Conservation (phyloP, 108 stramenopile genomes). For the Skeletonema potamos region DNA sequence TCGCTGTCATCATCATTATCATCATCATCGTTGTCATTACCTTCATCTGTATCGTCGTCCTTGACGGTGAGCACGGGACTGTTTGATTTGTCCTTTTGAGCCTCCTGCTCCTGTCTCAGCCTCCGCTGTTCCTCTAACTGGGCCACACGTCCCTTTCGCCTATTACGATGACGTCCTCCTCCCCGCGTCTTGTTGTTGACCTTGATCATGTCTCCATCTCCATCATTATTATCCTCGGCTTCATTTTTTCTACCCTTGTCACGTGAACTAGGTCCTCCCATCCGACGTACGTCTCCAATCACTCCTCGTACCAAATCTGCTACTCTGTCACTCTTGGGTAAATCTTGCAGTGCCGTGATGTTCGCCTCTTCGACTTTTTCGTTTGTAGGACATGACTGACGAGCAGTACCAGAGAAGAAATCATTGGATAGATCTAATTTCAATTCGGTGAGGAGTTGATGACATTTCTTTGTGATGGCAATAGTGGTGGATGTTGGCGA, state of each 20-base stretch:
- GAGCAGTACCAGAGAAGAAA: background rate
- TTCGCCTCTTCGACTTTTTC: background rate
- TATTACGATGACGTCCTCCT: background rate
- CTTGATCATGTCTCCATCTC: background rate
- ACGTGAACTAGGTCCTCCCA: slow-evolving; percentile 12
- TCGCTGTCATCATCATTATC: slow-evolving; percentile 2
- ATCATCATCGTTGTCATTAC: background rate
- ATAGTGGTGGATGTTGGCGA: background rate
- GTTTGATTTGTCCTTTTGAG: background rate
- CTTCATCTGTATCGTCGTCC: background rate
- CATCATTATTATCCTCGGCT: background rate
- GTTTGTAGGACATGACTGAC: background rate
- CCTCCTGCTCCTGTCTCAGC: slow-evolving; percentile 23
- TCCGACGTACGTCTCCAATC: slow-evolving; percentile 13
- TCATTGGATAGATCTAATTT: slow-evolving; percentile 2
- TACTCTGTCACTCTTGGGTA: slow-evolving; percentile 2
- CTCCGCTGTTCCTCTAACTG: slow-evolving; percentile 36
- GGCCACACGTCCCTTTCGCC: slow-evolving; percentile 1
- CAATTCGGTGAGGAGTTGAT: slow-evolving; percentile 1
- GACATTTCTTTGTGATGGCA: slow-evolving; percentile 4
- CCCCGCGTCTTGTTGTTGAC: background rate
- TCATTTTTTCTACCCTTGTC: background rate
- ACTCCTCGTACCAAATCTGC: background rate
- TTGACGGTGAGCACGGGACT: background rate
- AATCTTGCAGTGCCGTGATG: background rate